These are phyloP conservation scores for Verticillium dahliae DNA, from an alignment of 2,329 filamentous ascomycete genomes.

Conservation along the genomic window DNA sequence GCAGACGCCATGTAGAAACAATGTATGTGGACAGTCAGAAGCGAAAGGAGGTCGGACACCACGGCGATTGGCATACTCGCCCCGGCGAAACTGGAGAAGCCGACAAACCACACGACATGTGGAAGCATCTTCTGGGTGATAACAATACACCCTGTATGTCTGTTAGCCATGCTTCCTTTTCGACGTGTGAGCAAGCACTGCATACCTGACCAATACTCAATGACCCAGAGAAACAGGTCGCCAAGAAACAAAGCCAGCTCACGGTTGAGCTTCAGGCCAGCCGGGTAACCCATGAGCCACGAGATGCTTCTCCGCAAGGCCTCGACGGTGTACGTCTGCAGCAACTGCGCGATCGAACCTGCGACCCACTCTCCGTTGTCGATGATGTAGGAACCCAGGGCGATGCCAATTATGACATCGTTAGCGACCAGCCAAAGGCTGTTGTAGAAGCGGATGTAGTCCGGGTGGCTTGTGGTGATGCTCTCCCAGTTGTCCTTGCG, in stretches of 20 bases:
- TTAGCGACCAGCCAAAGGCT: constrained; percentile 97
- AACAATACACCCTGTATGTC: constrained; percentile 60
- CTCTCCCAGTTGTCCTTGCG: constrained; percentile 92
- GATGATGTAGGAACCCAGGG: constrained; percentile 91
- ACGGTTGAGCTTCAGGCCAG: constrained; percentile 88
- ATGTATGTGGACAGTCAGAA: constrained; percentile 93
- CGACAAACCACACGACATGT: constrained; percentile 83
- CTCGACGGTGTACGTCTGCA: constrained; percentile 79
- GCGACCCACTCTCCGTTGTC: constrained; percentile 87
- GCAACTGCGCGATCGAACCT: constrained; percentile 65
- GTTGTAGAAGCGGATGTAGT: constrained; percentile 99
- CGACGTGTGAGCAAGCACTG: constrained; percentile 8
- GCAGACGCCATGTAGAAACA: constrained; percentile 96
- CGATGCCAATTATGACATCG: constrained; percentile 97
- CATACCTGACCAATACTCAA: constrained; percentile 91
- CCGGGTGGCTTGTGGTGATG: constrained; percentile 88
- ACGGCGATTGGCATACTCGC: constrained; percentile 96
- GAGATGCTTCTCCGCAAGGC: constrained; percentile 82
- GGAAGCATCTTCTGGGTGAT: constrained; percentile 76
- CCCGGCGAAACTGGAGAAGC: constrained; percentile 89
- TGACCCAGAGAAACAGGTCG: constrained; percentile 95
- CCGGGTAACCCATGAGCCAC: constrained; percentile 95
- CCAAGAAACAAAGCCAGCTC: constrained; percentile 92
- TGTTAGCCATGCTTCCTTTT: neutral
- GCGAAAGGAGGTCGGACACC: constrained; percentile 86